Evolutionary conservation across 345 rosid genomes (phyloP), one percentile per base, ranked within the genome.

Genomic region (Limnanthes douglasii): DNA sequence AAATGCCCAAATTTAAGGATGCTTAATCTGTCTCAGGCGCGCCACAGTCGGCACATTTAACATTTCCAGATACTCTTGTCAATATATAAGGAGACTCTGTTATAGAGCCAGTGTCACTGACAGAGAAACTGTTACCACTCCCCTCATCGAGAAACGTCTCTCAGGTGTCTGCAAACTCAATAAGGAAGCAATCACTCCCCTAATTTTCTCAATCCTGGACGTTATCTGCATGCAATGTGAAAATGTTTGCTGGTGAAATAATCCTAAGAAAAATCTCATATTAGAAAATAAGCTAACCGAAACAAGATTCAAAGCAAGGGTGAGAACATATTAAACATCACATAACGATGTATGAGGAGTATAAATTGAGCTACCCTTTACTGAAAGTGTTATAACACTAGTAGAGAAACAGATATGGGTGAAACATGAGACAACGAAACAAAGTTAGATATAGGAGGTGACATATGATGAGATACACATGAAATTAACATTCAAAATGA

Each of bases 11-110:
- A 51, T 70, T 70, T 44, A 70, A 50, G 41, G 78, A 70, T 32
- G 78, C 78, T 70, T 70, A 70, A 33, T 70, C 78, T 46, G 78
- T 72, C 36, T 66, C 78, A 28, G 67, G 63, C 26, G 65, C 70
- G 26, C 68, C 52, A 40, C 78, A 70, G 41, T 70, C 78, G 21
- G 70, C 78, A 44, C 78, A 70, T 41, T 43, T 56, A 20, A 56
- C 65, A 50, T 66, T 70, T 19, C 78, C 78, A 10, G 60, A 41
- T n/a, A 66, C 73, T 31, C 61, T 62, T 53, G 59, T 60, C 42
- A 66, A 38, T 27, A 62, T 8, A 43, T 59, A 59, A 40, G 62
- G 59, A 10, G 73, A 67, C 50, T 49, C 62, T 15, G 10, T 38
- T 5, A 49, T 18, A 16, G 66, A 65, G 30, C 55, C 29, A 37